A percentile compares a stretch with the other conserved stretches of the same genome.
These are phyloP conservation scores for Pontederia crassipes DNA, from an alignment of 176 grass and related monocot species.

Conservation along the genomic window DNA sequence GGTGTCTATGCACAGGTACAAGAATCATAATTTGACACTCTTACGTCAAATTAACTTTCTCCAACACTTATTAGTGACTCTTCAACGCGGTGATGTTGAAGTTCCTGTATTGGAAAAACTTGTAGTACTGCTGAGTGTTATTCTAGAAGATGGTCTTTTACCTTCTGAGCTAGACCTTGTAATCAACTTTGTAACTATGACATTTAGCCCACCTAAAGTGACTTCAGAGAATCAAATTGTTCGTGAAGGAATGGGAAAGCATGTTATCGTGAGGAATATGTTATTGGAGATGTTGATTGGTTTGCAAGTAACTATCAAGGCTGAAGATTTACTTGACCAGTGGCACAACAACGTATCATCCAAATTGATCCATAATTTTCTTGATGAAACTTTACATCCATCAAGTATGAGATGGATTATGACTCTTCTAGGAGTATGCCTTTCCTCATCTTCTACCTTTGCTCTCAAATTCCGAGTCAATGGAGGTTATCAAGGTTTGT, in stretches of 20 bases:
- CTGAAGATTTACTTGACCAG: constrained; percentile 86
- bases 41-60: constrained; percentile 90
- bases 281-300: constrained; percentile 96
- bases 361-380: constrained; percentile 83
- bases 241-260: constrained; percentile 86
- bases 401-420: constrained; percentile 99
- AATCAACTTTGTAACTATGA: constrained; percentile 96
- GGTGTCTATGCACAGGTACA: constrained; percentile 97
- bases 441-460: constrained; percentile 80
- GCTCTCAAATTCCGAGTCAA: constrained; percentile 63
- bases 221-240: constrained; percentile 46
- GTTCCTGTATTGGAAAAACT: constrained; percentile 85
- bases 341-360: constrained; percentile 99
- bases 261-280: constrained; percentile 98
- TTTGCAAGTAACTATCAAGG: constrained; percentile 81
- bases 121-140: constrained; percentile 92
- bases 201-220: constrained; percentile 80
- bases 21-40: constrained; percentile 94
- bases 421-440: constrained; percentile 91
- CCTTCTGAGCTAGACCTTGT: constrained; percentile 88
- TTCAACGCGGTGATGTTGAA: constrained; percentile 97
- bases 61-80: constrained; percentile 91
- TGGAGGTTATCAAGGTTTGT: constrained; percentile 78
- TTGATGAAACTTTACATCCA: constrained; percentile 94
- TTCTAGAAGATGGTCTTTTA: constrained; percentile 96